Base-by-base conservation (phyloP, 352 stramenopile species). In the Phytophthora nicotianae region DNA sequence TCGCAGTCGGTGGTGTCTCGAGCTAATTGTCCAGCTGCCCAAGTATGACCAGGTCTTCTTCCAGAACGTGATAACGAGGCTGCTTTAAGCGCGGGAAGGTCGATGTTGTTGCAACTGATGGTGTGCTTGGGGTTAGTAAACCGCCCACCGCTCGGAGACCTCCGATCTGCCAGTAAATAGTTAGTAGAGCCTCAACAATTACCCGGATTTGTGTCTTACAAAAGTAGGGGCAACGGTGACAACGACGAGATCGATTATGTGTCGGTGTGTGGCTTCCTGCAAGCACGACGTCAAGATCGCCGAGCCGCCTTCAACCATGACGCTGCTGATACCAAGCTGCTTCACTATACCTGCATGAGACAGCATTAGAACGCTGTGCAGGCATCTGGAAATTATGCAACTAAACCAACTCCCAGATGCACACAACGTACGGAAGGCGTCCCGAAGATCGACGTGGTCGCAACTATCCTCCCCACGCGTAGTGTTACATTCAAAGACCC, bases 261-360 rank as follows among this genome's bases (percentile, higher is more conserved):
- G 74, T 9, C 38, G 14, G 10, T 54, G 48, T 7, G 68, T 62
- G 17, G 65, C 68, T 58, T 79, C 71, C 29, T 65, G 62, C 16
- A 94, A 56, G 47, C 83, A 91, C n/a, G 80, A 70, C n/a, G 82
- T 81, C 23, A 96, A 76, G 45, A 96, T 87, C 3, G 77, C 61
- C 1, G 86, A 77, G 9, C 88, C 88, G 19, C 88, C 88, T 76
- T 96, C 88, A 14, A 96, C 63, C 88, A 95, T 96, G 23, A 95
- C 51, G 42, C 77, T 93, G 5, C 53, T 35, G 42, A 95, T 67
- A 0, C 79, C 83, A 48, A 74, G 62, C 11, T 58, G 27, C 17
- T 64, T 69, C 10, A 82, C 50, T 0, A 79, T 54, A 32, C 65
- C 81, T 90, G 32, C 17, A n/a, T 7, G 52, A 5, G 6, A 21